Evolutionary conservation across 805 yeast genomes (phyloP).

Genomic region (Cephaloascus albidus): DNA sequence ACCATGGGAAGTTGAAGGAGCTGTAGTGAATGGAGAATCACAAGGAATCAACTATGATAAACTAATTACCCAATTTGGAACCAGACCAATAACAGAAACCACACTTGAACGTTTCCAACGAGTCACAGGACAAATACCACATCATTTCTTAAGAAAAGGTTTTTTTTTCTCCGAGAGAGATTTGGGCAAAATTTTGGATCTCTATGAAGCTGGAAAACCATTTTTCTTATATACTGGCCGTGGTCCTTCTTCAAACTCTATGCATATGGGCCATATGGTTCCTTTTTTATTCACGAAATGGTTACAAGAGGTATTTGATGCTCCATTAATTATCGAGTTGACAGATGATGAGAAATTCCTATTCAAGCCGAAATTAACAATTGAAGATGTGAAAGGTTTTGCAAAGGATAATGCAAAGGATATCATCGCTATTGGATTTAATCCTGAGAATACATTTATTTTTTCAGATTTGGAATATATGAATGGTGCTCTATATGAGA

Average conservation of each 20-base stretch:
- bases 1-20: constrained; percentile 99
- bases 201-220: constrained; percentile 91
- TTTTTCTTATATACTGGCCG: constrained; percentile 95
- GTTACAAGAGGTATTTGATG: constrained; percentile 97
- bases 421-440: constrained; percentile 88
- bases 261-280: constrained; percentile 96
- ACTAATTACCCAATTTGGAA: constrained; percentile 81
- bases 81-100: constrained; percentile 59
- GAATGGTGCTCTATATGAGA: constrained; percentile 92
- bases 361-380: constrained; percentile 83
- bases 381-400: constrained; percentile 77
- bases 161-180: constrained; percentile 90
- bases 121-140: constrained; percentile 89
- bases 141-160: constrained; percentile 83
- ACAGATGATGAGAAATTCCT: constrained; percentile 97
- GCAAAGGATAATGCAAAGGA: constrained; percentile 84
- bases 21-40: constrained; percentile 89
- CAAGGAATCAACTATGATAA: constrained; percentile 90
- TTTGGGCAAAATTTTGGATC: constrained; percentile 64
- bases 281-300: constrained; percentile 95
- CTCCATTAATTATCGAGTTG: constrained; percentile 84
- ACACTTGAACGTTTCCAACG: constrained; percentile 64
- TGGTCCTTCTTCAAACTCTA: constrained; percentile 89
- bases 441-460: constrained; percentile 89
- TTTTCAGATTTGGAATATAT: constrained; percentile 88